phyloP scores from a whole-genome alignment of 1,284 basidiomycete genomes.

The Cutaneotrichosporon mucoides region DNA sequence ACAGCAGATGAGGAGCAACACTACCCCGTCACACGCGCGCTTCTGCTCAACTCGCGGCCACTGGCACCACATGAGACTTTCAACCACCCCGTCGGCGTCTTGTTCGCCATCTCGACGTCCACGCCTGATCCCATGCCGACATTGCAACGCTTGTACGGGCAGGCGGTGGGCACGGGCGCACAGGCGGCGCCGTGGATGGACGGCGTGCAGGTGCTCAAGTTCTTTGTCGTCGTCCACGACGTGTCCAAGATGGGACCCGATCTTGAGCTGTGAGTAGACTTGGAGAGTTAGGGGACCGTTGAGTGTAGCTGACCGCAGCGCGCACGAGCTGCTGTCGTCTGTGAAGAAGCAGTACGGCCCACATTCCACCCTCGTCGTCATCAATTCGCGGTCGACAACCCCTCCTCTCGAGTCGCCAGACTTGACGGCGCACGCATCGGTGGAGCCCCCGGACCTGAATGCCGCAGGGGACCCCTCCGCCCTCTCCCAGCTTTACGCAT shows the following conservation, averaged over 20 bases:
- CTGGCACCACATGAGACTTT: slow-evolving; percentile 47
- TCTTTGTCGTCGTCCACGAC: slow-evolving; percentile 50
- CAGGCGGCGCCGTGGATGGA: slow-evolving; percentile 45
- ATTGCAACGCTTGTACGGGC: slow-evolving; percentile 34
- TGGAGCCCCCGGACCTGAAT: slow-evolving; percentile 23
- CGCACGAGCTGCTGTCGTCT: slow-evolving; percentile 36
- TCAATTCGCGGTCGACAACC: slow-evolving; percentile 38
- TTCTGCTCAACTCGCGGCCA: slow-evolving; percentile 44
- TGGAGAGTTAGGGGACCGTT: too few species aligned
- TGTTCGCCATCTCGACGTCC: slow-evolving; percentile 45
- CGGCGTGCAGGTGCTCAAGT: slow-evolving; percentile 38
- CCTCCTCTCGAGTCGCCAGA: slow-evolving; percentile 20
- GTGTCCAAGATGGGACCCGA: slow-evolving; percentile 36
- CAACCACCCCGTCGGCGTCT: slow-evolving; percentile 47
- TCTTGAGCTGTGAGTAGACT: slow-evolving; percentile 15
- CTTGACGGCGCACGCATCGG: slow-evolving; percentile 21
- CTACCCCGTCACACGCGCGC: slow-evolving; percentile 44
- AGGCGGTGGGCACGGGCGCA: slow-evolving; percentile 28
- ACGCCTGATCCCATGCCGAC: slow-evolving; percentile 41
- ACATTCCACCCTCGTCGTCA: slow-evolving; percentile 46
- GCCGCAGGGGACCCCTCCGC: slow-evolving; percentile 29
- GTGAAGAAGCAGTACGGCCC: slow-evolving; percentile 48
- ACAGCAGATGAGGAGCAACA: slow-evolving; percentile 42
- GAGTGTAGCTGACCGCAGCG: slow-evolving; percentile 21
- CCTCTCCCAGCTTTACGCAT: slow-evolving; percentile 41